These are phyloP conservation scores for Babesia ovata DNA, from an alignment of 169 alveolate species.

Conservation along the genomic window DNA sequence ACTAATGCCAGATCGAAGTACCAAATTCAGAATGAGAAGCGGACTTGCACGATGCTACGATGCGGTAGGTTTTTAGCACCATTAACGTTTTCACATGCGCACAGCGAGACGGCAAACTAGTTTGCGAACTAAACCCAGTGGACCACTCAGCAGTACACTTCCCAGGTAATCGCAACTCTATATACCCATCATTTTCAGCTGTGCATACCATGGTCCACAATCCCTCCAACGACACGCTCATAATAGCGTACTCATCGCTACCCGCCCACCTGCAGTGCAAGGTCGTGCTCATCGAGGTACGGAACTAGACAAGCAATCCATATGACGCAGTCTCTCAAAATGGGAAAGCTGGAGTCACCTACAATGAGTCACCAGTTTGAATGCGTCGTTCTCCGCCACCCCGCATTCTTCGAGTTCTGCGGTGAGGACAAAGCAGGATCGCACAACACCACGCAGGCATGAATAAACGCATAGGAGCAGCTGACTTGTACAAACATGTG, in stretches of 20 bases:
- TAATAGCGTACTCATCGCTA: constrained; percentile 75
- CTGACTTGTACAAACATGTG: constrained; percentile 70
- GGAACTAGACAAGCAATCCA: no score
- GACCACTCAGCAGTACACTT: constrained; percentile 34
- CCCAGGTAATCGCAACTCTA: constrained; percentile 30
- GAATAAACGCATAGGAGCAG: constrained; percentile 78
- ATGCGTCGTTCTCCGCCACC: constrained; percentile 73
- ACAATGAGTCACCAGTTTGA: constrained; percentile 54
- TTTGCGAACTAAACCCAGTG: constrained; percentile 59
- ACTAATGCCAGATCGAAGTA: neutral
- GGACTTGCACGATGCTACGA: constrained; percentile 77
- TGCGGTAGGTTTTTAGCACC: constrained; percentile 32
- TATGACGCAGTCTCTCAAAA: constrained; percentile 26
- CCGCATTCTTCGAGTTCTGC: constrained; percentile 80
- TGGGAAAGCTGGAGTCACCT: constrained; percentile 49
- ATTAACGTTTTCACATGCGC: constrained; percentile 26
- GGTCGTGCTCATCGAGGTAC: constrained; percentile 70
- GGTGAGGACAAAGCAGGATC: constrained; percentile 41
- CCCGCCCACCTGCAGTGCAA: constrained; percentile 80
- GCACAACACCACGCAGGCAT: constrained; percentile 44
- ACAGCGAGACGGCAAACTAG: constrained; percentile 53
- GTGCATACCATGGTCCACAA: constrained; percentile 78
- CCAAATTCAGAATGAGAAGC: constrained; percentile 31
- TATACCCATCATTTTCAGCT: constrained; percentile 36
- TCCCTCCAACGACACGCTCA: constrained; percentile 70